These are phyloP conservation scores for Ceratocystis cubensis DNA, from an alignment of 2,329 filamentous ascomycete species.

Conservation along the genomic window DNA sequence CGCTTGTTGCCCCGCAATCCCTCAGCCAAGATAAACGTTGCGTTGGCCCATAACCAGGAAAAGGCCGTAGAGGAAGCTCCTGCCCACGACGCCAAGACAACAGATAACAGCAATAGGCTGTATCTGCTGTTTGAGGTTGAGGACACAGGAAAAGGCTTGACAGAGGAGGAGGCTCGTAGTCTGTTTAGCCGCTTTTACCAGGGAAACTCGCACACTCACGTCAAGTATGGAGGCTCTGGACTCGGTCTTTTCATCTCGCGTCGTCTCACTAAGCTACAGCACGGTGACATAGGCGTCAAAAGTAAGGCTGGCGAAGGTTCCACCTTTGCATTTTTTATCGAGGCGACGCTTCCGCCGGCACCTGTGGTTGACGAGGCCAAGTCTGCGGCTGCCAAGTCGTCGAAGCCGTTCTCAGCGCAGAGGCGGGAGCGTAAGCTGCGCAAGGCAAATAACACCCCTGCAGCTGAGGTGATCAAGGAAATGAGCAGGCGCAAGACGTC, in stretches of 20 bases:
- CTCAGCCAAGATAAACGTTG: not conserved
- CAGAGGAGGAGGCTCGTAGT: conserved; percentile 55
- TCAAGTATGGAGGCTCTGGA: conserved; percentile 67
- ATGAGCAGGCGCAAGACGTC: not conserved
- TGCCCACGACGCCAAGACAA: not conserved
- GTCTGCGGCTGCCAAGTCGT: not conserved
- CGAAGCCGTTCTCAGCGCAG: not conserved
- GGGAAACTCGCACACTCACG: conserved; percentile 61
- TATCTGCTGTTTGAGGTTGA: conserved; percentile 62
- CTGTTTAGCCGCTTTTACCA: conserved; percentile 72
- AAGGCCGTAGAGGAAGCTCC: not conserved
- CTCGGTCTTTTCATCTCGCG: conserved; percentile 69
- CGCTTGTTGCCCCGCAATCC: conserved; percentile 30
- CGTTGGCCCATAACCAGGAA: not conserved
- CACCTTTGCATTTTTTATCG: conserved; percentile 64
- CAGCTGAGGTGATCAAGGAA: not conserved
- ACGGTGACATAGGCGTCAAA: conserved; percentile 64
- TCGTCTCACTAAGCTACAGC: conserved; percentile 67
- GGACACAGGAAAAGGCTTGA: conserved; percentile 65
- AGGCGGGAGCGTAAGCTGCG: conserved; percentile 1
- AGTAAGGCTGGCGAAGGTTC: conserved; percentile 58
- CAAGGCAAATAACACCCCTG: not conserved
- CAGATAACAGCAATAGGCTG: conserved; percentile 28
- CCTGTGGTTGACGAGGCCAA: conserved; percentile 31
- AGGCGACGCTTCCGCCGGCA: conserved; percentile 37